phyloP scores from a whole-genome alignment of 2,329 filamentous ascomycete species.

The Talaromyces funiculosus region DNA sequence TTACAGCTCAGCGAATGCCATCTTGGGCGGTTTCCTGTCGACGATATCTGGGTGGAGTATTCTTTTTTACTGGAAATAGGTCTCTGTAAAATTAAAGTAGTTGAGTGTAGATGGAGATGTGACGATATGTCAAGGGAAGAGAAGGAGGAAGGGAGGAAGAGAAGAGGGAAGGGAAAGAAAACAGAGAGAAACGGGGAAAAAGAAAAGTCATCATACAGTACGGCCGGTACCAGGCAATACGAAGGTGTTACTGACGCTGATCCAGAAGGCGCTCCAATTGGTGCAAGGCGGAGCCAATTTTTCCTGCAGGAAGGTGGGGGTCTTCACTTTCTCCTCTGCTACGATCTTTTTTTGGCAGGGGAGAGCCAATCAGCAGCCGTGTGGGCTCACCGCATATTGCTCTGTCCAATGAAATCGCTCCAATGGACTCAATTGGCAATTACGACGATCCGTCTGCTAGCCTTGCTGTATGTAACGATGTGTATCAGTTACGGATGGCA shows the following conservation, averaged over 20 bases:
- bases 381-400: slow-evolving; percentile 15
- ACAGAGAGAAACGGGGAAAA: slow-evolving; percentile 1
- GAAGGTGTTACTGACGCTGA: slow-evolving; percentile 1
- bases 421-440: slow-evolving; percentile 1
- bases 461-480: not conserved
- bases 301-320: slow-evolving; percentile 8
- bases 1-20: slow-evolving; percentile 87
- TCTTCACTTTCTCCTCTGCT: slow-evolving; percentile 21
- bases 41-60: slow-evolving; percentile 55
- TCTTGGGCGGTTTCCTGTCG: slow-evolving; percentile 61
- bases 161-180: slow-evolving; percentile 3
- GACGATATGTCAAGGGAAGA: slow-evolving; percentile 13
- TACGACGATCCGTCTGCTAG: not conserved
- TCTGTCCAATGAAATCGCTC: not conserved
- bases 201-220: slow-evolving; percentile 9
- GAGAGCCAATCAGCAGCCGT: slow-evolving; percentile 16
- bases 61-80: not conserved
- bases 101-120: slow-evolving; percentile 17
- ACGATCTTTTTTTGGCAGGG: slow-evolving; percentile 17
- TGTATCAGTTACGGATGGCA: not conserved
- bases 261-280: not conserved
- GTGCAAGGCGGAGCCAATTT: not conserved
- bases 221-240: not conserved
- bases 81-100: not conserved
- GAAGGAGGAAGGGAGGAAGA: slow-evolving; percentile 13